phyloP scores from a whole-genome alignment of 2,329 filamentous ascomycete genomes.

The Penicillium sp. region DNA sequence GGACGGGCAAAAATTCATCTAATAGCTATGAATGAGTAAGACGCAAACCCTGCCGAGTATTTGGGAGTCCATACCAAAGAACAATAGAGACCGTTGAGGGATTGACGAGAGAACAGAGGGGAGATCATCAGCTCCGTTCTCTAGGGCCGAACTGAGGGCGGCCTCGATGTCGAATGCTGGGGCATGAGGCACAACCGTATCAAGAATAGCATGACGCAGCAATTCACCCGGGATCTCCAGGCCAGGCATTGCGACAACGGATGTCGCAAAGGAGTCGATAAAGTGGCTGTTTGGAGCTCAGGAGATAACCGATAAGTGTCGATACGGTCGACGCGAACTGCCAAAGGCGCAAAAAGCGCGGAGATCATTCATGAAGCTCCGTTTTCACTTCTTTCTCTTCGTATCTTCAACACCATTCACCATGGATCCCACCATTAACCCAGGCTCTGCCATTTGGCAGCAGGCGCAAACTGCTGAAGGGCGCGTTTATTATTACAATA shows the following conservation, averaged over 20 bases:
- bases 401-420: slow-evolving; percentile 3
- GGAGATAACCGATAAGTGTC: slow-evolving; percentile 19
- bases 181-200: slow-evolving; percentile 45
- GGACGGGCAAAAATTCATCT: slow-evolving; percentile 56
- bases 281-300: slow-evolving; percentile 11
- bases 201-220: slow-evolving; percentile 42
- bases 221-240: slow-evolving; percentile 42
- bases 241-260: slow-evolving; percentile 32
- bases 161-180: slow-evolving; percentile 40
- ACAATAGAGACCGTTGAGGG: slow-evolving; percentile 51
- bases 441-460: slow-evolving; percentile 64
- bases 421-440: slow-evolving; percentile 53
- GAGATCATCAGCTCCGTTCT: slow-evolving; percentile 44
- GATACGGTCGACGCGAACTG: slow-evolving; percentile 8
- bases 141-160: slow-evolving; percentile 46
- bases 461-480: slow-evolving; percentile 79
- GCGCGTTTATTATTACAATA: slow-evolving; percentile 87
- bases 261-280: slow-evolving; percentile 25
- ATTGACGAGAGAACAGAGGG: slow-evolving; percentile 49
- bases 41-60: slow-evolving; percentile 26
- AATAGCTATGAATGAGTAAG: slow-evolving; percentile 50
- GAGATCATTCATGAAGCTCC: slow-evolving; percentile 24
- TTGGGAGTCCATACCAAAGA: slow-evolving; percentile 47
- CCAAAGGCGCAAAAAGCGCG: slow-evolving; percentile 29
- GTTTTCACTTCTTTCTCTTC: slow-evolving; percentile 18